These are phyloP conservation scores for Globisporangium mamillatum DNA, from an alignment of 352 stramenopile species.

Conservation along the genomic window DNA sequence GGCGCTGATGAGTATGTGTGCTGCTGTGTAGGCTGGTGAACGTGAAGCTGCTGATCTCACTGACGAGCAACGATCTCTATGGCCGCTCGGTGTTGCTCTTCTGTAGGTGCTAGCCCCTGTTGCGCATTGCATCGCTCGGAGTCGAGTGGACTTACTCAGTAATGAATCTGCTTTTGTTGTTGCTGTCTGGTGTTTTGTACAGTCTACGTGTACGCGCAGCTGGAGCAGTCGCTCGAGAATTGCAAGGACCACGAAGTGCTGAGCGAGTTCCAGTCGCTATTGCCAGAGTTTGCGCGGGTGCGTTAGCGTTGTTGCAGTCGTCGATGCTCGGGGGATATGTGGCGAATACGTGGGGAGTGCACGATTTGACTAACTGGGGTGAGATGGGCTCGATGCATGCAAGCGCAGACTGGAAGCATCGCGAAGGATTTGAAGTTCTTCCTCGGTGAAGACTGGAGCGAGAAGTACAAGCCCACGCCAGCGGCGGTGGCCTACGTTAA, in stretches of 20 bases:
- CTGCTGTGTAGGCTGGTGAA: constrained; percentile 49
- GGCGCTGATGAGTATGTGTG: not conserved
- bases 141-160: not conserved
- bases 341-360: not conserved
- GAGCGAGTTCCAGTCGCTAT: constrained; percentile 34
- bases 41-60: constrained; percentile 59
- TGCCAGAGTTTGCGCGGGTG: constrained; percentile 46
- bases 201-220: constrained; percentile 70
- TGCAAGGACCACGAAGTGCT: constrained; percentile 47
- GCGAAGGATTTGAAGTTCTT: constrained; percentile 62
- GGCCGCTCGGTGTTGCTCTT: constrained; percentile 65
- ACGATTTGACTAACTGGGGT: not conserved
- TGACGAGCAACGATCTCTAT: constrained; percentile 67
- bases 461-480: constrained; percentile 46
- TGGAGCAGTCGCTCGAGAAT: constrained; percentile 48
- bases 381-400: constrained; percentile 8
- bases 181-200: not conserved
- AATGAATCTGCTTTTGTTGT: not conserved
- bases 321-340: not conserved
- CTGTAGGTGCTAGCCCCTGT: constrained; percentile 37
- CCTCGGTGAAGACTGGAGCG: constrained; percentile 56
- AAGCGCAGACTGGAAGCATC: constrained; percentile 48
- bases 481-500: constrained; percentile 56
- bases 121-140: not conserved
- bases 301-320: not conserved